These are phyloP conservation scores for Penicillium sp. DNA, from an alignment of 2,329 filamentous ascomycete genomes.

Conservation along the genomic window DNA sequence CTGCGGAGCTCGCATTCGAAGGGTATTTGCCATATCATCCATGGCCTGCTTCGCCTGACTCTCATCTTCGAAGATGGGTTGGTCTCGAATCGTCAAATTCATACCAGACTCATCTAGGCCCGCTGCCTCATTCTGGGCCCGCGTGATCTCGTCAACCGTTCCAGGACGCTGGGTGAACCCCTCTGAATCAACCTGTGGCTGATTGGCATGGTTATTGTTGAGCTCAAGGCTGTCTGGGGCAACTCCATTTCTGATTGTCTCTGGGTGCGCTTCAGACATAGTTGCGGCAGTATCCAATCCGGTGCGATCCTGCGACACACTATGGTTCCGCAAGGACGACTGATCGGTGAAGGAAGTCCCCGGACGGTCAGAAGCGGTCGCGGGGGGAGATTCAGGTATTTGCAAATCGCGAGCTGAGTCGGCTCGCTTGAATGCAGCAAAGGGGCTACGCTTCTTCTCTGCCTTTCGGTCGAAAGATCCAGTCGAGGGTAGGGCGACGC, in stretches of 20 bases:
- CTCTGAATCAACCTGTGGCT: conserved; percentile 39
- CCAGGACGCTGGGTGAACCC: conserved; percentile 42
- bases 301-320: conserved; percentile 27
- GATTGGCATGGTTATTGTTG: conserved; percentile 23
- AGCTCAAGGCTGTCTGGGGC: conserved; percentile 20
- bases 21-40: conserved; percentile 49
- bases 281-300: conserved; percentile 18
- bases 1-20: conserved; percentile 48
- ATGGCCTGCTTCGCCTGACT: conserved; percentile 49
- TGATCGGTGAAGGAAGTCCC: conserved; percentile 31
- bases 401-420: conserved; percentile 41
- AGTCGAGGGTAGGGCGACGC: conserved; percentile 37
- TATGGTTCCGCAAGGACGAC: conserved; percentile 26
- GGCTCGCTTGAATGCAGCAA: conserved; percentile 42
- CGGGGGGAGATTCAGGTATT: conserved; percentile 35
- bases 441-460: conserved; percentile 46
- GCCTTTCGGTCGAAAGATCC: conserved; percentile 25
- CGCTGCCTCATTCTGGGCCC: conserved; percentile 45
- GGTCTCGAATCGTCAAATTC: conserved; percentile 49
- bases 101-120: conserved; percentile 44
- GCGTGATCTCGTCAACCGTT: conserved; percentile 45
- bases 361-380: conserved; percentile 30
- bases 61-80: conserved; percentile 51
- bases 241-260: conserved; percentile 30
- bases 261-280: conserved; percentile 21